These are phyloP conservation scores for Crepidotus variabilis DNA, from an alignment of 768 basidiomycete genomes.

Conservation along the genomic window DNA sequence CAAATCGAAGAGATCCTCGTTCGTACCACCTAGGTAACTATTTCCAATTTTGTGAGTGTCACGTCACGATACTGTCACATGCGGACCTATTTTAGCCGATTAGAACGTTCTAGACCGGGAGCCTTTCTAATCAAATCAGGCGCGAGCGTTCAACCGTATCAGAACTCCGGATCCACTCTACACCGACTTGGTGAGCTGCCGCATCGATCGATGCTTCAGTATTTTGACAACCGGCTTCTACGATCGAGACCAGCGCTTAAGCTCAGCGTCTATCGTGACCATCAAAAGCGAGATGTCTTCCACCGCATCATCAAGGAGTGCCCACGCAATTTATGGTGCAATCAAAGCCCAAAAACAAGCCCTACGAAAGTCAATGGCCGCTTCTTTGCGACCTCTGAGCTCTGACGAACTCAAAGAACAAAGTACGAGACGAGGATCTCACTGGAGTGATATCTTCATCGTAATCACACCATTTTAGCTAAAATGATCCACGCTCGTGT, in stretches of 20 bases:
- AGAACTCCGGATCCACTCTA: no score
- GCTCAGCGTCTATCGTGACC: no score
- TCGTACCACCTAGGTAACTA: background rate
- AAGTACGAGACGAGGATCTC: conserved; percentile 36
- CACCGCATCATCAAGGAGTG: background rate
- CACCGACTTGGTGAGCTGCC: no score
- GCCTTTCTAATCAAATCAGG: no score
- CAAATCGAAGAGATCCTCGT: background rate
- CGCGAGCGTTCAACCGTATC: no score
- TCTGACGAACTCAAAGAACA: conserved; percentile 49
- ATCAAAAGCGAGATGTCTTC: background rate
- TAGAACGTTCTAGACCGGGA: no score
- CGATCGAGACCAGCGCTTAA: no score
- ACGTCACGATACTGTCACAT: background rate
- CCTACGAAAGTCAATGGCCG: conserved; percentile 48
- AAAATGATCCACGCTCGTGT: conserved; percentile 33
- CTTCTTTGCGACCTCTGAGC: conserved; percentile 41
- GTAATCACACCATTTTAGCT: conserved; percentile 4
- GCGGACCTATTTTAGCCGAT: no score
- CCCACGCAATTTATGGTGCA: conserved; percentile 1
- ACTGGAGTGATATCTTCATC: background rate
- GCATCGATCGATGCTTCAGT: no score
- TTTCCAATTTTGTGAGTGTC: background rate
- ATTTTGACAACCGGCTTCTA: no score
- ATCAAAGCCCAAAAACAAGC: conserved; percentile 49